Evolutionary conservation across 2,329 filamentous ascomycete genomes (phyloP), one percentile per base, ranked within the genome.

Genomic region (Xylariaceae sp.): DNA sequence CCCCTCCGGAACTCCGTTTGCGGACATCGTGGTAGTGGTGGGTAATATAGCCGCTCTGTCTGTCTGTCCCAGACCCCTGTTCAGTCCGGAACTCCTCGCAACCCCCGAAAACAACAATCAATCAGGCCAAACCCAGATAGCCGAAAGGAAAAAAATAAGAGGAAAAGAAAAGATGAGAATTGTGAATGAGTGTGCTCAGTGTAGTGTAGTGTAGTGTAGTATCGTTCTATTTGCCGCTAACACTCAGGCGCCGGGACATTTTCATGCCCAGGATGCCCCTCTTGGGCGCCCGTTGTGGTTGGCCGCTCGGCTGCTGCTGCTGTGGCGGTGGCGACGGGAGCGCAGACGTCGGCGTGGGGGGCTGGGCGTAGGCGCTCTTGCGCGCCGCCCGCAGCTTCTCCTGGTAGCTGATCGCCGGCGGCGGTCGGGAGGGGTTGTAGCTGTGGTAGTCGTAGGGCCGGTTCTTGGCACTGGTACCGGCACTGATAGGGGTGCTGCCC

Each of bases 351-450:
- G n/a, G n/a, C n/a, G n/a, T n/a, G n/a, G n/a, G n/a, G n/a, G n/a
- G n/a, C n/a, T n/a, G n/a, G n/a, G n/a, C n/a, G n/a, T n/a, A n/a
- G 7, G 59, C 58, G 38, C 60, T 67, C 50, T 63, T 65, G 50
- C 62, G 63, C 23, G 66, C 60, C 1, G 58, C 52, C 42, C 49
- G 56, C 27, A 71, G 52, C 31, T 71, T 65, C 26, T 72, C 66
- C 29, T 65, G 63, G 50, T 70, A 71, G 5, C 60, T 68, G 19
- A 61, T 47, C n/a, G 67, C 53, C 14, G 51, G 48, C 22, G 49
- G 48, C 17, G 47, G 43, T 17, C 21, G 5, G 49, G 46, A 27
- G 52, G 36, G 17, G 44, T 40, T 18, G 41, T 43, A 21, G 50
- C 40, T 26, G 49, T 43, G 38, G 53, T 7, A 35, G 44, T 26